phyloP scores from a whole-genome alignment of 1,139 yeast species.

The Meyerozyma carpophila region DNA sequence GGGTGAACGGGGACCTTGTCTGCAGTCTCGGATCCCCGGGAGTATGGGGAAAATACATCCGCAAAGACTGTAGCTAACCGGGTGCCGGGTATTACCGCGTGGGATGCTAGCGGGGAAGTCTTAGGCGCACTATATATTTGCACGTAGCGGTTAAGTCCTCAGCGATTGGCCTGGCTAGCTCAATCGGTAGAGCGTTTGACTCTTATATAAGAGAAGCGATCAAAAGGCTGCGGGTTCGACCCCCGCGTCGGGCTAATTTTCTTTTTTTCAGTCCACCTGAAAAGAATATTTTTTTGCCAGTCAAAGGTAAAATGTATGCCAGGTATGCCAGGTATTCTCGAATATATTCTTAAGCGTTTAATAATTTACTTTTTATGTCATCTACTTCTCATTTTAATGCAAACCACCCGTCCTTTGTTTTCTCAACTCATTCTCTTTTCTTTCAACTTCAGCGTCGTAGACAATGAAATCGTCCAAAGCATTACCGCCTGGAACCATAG shows the following conservation, averaged over 20 bases:
- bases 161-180: constrained; percentile 1
- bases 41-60: background rate
- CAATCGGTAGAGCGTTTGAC: constrained; percentile 2
- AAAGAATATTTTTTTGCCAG: background rate
- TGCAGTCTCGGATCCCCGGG: constrained; percentile 1
- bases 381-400: constrained; percentile 20
- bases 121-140: background rate
- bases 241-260: constrained; percentile 17
- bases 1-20: background rate
- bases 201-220: constrained; percentile 4
- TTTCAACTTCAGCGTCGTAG: constrained; percentile 77
- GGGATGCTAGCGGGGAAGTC: background rate
- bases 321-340: no score
- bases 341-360: no score
- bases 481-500: constrained; percentile 97
- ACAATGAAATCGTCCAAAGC: constrained; percentile 88
- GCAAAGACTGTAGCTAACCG: background rate
- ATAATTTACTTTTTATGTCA: background rate
- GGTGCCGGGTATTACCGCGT: background rate
- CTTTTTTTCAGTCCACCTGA: background rate
- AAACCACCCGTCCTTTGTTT: constrained; percentile 54
- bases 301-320: no score
- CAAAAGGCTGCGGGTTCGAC: constrained; percentile 21
- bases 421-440: constrained; percentile 63
- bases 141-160: background rate